These are phyloP conservation scores for Hawksworthiomyces lignivorus DNA, from an alignment of 2,329 filamentous ascomycete species.

Conservation along the genomic window DNA sequence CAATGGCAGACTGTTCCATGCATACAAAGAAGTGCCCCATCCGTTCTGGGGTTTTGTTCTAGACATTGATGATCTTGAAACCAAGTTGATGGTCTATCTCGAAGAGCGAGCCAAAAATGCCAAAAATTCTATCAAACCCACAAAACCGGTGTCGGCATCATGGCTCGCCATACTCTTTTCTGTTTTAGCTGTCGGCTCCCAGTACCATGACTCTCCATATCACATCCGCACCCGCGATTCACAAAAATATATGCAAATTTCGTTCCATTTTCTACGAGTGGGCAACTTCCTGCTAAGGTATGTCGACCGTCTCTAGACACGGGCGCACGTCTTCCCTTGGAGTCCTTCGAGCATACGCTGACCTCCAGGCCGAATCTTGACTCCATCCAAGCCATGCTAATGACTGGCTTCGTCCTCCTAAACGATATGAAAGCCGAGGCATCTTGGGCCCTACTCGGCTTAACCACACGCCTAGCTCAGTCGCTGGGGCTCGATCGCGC, in stretches of 20 bases:
- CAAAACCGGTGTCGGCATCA: constrained; percentile 51
- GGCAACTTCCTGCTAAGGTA: constrained; percentile 56
- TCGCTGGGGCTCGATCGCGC: constrained; percentile 53
- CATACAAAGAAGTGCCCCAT: constrained; percentile 60
- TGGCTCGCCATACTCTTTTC: constrained; percentile 61
- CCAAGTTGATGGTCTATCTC: constrained; percentile 56
- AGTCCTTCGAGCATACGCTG: not conserved
- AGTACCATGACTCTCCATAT: constrained; percentile 59
- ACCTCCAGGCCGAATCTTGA: constrained; percentile 50
- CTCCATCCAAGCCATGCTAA: constrained; percentile 55
- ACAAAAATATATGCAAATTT: constrained; percentile 55
- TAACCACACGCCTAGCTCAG: constrained; percentile 58
- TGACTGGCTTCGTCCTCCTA: constrained; percentile 55
- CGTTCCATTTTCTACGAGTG: constrained; percentile 56
- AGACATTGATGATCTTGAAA: constrained; percentile 58
- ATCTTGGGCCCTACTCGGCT: constrained; percentile 56
- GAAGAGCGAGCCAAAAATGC: constrained; percentile 55
- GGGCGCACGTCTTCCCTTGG: too few relatives aligned
- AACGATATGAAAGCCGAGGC: constrained; percentile 66
- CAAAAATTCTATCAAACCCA: constrained; percentile 35
- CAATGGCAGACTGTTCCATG: constrained; percentile 47
- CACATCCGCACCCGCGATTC: constrained; percentile 52
- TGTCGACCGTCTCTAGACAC: too few relatives aligned
- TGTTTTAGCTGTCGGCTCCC: constrained; percentile 57
- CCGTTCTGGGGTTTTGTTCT: constrained; percentile 62